Evolutionary conservation across 345 rosid species (phyloP), one percentile per base, ranked within the genome.

Genomic region (Carallia brachiata): DNA sequence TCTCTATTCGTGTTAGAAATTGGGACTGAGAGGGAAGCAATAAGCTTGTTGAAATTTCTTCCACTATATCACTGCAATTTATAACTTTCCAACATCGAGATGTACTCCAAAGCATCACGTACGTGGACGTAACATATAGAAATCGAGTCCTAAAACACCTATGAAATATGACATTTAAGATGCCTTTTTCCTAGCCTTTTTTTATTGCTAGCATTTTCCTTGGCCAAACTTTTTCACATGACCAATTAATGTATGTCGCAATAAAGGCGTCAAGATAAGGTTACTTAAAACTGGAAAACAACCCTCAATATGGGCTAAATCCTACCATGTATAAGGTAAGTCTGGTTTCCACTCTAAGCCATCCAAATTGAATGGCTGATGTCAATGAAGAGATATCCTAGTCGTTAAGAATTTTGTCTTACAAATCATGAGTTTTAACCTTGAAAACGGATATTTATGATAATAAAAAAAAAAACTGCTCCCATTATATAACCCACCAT

Each of bases 81-180:
- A 65, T 56, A 70, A 72, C 73, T 77, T 74, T 70, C 64, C 77
- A 60, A 61, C 64, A 28, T 28, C 65, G 72, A 74, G 80, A 75
- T 77, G 77, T 75, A 79, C 72, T 71, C 77, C 79, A 66, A 82
- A 73, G 39, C 70, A 71, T 79, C 82, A 79, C 84, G 81, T 82
- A 79, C 84, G 81, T 82, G 84, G 72, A 65, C 48, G 62, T 72
- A 37, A 63, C 65, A 55, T 75, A 77, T 77, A 81, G 68, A 72
- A 70, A 73, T 77, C 79, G 67, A 68, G 69, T 64, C 64, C 76
- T 63, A 63, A 13, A 48, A 67, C 65, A 61, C 53, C 70, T 77
- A 72, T 50, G 23, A 1, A 69, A 27, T 56, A 27, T 19, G 15
- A 56, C 8, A 23, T 19, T 56, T 7, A 56, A 56, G 15, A 5